A percentile compares a stretch with the other conserved stretches of the same genome.
phyloP scores from a whole-genome alignment of 805 yeast genomes.

The Candida nitratophila region DNA sequence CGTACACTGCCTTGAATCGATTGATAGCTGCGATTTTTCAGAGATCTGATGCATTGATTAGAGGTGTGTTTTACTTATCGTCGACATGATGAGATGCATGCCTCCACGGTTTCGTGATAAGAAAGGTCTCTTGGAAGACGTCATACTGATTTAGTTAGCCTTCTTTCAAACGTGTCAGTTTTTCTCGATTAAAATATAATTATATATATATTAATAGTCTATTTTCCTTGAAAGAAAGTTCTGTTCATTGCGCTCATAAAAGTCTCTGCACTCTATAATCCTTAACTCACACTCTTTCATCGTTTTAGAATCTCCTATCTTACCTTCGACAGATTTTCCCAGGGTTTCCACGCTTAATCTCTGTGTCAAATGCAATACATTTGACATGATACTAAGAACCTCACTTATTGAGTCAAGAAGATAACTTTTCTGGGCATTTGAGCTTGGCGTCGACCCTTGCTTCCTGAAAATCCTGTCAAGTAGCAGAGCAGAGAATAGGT shows the following conservation, averaged over 20 bases:
- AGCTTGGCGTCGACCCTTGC: too few relatives aligned
- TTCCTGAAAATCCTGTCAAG: constrained; percentile 48
- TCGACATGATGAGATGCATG: too few relatives aligned
- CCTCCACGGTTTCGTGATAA: neutral
- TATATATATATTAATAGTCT: neutral
- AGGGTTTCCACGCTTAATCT: constrained; percentile 27
- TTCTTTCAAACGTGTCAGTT: too few relatives aligned
- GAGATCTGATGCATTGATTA: too few relatives aligned
- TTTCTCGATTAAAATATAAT: too few relatives aligned
- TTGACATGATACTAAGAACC: constrained; percentile 48
- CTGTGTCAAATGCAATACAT: constrained; percentile 43
- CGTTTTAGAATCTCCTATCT: constrained; percentile 46
- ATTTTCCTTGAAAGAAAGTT: constrained; percentile 3
- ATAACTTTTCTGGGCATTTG: constrained; percentile 3
- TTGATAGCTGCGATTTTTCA: too few relatives aligned
- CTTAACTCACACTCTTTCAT: constrained; percentile 72
- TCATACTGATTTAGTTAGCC: neutral
- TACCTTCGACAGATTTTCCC: constrained; percentile 36
- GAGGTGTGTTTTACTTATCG: too few relatives aligned
- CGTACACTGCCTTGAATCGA: neutral
- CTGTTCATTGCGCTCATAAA: constrained; percentile 13
- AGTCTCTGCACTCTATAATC: constrained; percentile 51
- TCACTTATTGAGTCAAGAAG: constrained; percentile 39
- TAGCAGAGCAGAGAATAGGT: constrained; percentile 74
- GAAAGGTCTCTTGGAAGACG: neutral